Percentiles rank a stretch among this genome's conserved stretches.
Conservation (phyloP, 495 filamentous ascomycete genomes). For the Penicilliopsis zonata region DNA sequence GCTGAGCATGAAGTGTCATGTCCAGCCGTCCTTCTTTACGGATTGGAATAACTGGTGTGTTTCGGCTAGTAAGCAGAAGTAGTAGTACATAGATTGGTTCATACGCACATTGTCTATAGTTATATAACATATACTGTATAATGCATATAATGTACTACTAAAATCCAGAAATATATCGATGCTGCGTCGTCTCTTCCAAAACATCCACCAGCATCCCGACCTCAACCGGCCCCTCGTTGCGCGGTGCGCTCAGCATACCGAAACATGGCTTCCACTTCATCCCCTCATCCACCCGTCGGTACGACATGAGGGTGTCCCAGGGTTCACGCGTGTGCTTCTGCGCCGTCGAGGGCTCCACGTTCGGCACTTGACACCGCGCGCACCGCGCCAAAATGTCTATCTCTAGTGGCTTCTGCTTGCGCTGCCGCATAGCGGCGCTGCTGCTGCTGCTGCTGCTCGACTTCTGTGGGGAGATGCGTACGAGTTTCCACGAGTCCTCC, state of each 20-base stretch:
- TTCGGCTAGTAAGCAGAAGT: slow-evolving; percentile 33
- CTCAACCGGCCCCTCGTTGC: slow-evolving; percentile 34
- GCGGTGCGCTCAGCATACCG: slow-evolving; percentile 71
- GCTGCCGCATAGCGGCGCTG: background rate
- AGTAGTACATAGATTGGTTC: too few relatives aligned
- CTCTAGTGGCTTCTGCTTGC: slow-evolving; percentile 11
- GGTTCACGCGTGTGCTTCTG: slow-evolving; percentile 61
- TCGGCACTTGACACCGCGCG: slow-evolving; percentile 72
- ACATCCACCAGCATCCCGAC: slow-evolving; percentile 45
- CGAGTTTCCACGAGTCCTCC: slow-evolving; percentile 74
- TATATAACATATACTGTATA: too few relatives aligned
- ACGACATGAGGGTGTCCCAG: slow-evolving; percentile 56
- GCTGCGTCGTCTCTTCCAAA: slow-evolving; percentile 40
- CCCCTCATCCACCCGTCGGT: slow-evolving; percentile 65
- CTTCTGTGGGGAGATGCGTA: slow-evolving; percentile 43
- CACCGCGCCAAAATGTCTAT: slow-evolving; percentile 60
- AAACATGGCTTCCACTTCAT: slow-evolving; percentile 60
- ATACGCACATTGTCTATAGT: too few relatives aligned
- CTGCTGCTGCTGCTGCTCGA: slow-evolving; percentile 11
- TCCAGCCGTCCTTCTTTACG: slow-evolving; percentile 51
- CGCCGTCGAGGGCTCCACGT: slow-evolving; percentile 65
- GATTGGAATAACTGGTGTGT: slow-evolving; percentile 60
- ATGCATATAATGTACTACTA: too few relatives aligned
- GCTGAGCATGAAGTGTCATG: slow-evolving; percentile 39
- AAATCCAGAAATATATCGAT: slow-evolving; percentile 43